phyloP scores from a whole-genome alignment of 768 basidiomycete species.

The Lactarius akahatsu region DNA sequence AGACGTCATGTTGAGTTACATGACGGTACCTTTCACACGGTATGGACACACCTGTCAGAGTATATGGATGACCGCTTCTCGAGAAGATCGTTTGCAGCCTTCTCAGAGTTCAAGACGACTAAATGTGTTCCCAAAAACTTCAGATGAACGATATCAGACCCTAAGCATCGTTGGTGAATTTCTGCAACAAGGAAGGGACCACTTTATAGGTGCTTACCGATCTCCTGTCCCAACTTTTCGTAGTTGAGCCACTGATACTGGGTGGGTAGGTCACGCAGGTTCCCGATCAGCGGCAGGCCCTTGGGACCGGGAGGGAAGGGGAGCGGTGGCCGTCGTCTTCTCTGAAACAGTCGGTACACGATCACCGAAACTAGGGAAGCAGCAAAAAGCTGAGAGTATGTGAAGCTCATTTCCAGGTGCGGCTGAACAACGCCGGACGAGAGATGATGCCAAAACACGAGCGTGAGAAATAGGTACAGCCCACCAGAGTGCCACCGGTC shows the following conservation, averaged over 20 bases:
- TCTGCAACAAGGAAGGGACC: too few relatives aligned
- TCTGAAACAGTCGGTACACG: conserved; percentile 4
- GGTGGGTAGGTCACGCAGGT: conserved; percentile 29
- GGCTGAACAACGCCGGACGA: background rate
- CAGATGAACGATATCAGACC: conserved; percentile 33
- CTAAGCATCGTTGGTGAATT: conserved; percentile 14
- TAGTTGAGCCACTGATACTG: conserved; percentile 27
- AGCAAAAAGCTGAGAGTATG: conserved; percentile 1
- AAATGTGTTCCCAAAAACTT: conserved; percentile 32
- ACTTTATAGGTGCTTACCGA: conserved; percentile 22
- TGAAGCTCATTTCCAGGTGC: background rate
- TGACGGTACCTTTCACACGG: background rate
- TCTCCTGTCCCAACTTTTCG: conserved; percentile 28
- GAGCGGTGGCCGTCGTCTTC: background rate
- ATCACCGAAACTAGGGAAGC: background rate
- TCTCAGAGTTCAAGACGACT: conserved; percentile 34
- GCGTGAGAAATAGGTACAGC: background rate
- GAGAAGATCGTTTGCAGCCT: conserved; percentile 35
- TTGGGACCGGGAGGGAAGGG: conserved; percentile 31
- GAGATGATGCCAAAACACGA: background rate
- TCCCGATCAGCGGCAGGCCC: conserved; percentile 30
- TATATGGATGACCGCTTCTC: conserved; percentile 36
- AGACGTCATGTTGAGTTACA: background rate
- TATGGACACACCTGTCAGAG: conserved; percentile 34
- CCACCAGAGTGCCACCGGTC: background rate